These are phyloP conservation scores for Colletotrichum spinosum DNA, from an alignment of 2,329 filamentous ascomycete genomes.

Conservation along the genomic window DNA sequence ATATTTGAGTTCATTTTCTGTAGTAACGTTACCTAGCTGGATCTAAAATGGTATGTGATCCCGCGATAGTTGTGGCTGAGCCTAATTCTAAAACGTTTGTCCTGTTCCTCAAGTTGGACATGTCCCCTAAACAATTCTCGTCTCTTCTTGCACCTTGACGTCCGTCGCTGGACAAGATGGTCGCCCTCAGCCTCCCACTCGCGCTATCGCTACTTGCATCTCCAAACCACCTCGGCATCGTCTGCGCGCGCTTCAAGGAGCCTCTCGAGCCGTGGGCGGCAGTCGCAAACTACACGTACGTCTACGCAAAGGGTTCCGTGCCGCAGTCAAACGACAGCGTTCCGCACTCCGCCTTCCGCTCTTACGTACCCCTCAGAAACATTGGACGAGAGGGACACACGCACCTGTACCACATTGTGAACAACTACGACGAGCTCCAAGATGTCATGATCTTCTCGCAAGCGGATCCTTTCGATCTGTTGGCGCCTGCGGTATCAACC, in stretches of 20 bases:
- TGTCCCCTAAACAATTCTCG: too few relatives aligned
- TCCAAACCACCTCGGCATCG: constrained; percentile 24
- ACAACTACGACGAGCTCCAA: constrained; percentile 31
- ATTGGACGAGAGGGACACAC: constrained; percentile 35
- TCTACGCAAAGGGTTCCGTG: constrained; percentile 36
- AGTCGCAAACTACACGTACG: constrained; percentile 27
- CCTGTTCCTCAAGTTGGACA: too few relatives aligned
- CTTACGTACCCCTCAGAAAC: constrained; percentile 32
- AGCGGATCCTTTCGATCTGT: constrained; percentile 32
- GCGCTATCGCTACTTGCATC: background rate
- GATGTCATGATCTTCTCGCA: constrained; percentile 37
- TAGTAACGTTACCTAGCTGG: too few relatives aligned
- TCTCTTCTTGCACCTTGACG: too few relatives aligned
- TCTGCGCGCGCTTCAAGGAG: constrained; percentile 35
- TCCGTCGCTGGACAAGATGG: background rate
- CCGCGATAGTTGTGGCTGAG: too few relatives aligned
- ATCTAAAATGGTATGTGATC: too few relatives aligned
- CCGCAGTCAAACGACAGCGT: constrained; percentile 30
- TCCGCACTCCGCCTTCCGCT: constrained; percentile 32
- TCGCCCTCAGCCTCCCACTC: background rate
- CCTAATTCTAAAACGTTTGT: too few relatives aligned
- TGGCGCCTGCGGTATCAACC: constrained; percentile 22
- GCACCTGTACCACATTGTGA: constrained; percentile 29
- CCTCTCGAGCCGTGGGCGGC: constrained; percentile 32
- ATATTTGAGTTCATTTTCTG: too few relatives aligned